A percentile compares a stretch with the other conserved stretches of the same genome.
Conservation (phyloP, 2,329 filamentous ascomycete species). For the Hypoxylon sp. region DNA sequence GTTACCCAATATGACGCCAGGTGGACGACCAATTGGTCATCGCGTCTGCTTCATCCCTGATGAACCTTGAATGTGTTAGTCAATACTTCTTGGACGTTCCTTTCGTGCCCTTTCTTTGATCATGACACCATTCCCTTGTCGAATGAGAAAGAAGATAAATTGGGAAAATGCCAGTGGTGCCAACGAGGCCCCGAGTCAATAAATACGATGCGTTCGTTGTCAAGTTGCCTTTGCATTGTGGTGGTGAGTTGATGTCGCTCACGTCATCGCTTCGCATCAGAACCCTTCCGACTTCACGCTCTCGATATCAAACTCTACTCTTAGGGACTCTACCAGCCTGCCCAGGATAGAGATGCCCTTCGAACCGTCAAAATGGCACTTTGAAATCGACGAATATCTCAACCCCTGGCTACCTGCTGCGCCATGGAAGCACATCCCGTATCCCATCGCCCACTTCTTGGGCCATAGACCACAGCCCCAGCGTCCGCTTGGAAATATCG, state of each 20-base stretch:
- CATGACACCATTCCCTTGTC: slow-evolving; percentile 34
- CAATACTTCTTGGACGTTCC: slow-evolving; percentile 22
- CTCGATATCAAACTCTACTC: slow-evolving; percentile 23
- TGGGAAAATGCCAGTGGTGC: slow-evolving; percentile 18
- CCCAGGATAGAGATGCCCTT: slow-evolving; percentile 33
- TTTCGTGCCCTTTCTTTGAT: slow-evolving; percentile 4
- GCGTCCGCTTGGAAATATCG: slow-evolving; percentile 68
- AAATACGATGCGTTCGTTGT: slow-evolving; percentile 29
- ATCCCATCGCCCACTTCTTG: slow-evolving; percentile 76
- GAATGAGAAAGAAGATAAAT: slow-evolving; percentile 32
- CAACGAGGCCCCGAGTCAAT: slow-evolving; percentile 5
- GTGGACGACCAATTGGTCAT: slow-evolving; percentile 41
- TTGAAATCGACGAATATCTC: slow-evolving; percentile 84
- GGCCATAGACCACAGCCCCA: slow-evolving; percentile 68
- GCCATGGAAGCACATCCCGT: slow-evolving; percentile 74
- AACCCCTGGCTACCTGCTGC: slow-evolving; percentile 79
- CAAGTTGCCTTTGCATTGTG: slow-evolving; percentile 17
- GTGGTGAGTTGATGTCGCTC: slow-evolving; percentile 8
- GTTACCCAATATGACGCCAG: slow-evolving; percentile 44
- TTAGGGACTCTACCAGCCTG: slow-evolving; percentile 1
- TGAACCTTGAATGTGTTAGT: slow-evolving; percentile 32
- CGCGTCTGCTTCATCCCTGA: slow-evolving; percentile 29
- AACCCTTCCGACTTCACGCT: slow-evolving; percentile 4
- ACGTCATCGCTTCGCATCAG: slow-evolving; percentile 8
- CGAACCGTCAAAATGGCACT: slow-evolving; percentile 61